These are phyloP conservation scores for Ananas comosus DNA, from an alignment of 176 grass and related monocot species.

Conservation along the genomic window DNA sequence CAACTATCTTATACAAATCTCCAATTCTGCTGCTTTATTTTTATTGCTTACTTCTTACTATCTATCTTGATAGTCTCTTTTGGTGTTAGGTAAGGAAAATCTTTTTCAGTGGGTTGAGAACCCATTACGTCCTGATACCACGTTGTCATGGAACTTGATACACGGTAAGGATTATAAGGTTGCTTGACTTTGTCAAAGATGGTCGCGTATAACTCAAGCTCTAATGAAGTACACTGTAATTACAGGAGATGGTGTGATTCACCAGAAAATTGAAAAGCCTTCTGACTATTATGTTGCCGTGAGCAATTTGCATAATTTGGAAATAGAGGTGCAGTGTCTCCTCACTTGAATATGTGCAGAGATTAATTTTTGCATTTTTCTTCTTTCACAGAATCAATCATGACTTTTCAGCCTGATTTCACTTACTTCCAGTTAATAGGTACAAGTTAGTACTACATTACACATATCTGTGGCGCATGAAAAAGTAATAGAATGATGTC, in stretches of 20 bases:
- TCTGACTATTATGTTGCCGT: slow-evolving; percentile 49
- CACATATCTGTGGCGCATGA: no score
- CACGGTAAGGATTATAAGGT: slow-evolving; percentile 24
- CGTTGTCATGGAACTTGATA: slow-evolving; percentile 37
- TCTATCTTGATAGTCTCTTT: neutral
- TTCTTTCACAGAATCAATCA: neutral
- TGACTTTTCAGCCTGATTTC: no score
- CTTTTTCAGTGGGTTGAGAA: slow-evolving; percentile 39
- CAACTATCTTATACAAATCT: neutral
- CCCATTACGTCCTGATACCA: slow-evolving; percentile 36
- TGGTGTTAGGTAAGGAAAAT: slow-evolving; percentile 33
- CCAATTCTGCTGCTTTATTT: neutral
- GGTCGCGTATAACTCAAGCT: neutral
- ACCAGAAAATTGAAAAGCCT: slow-evolving; percentile 24
- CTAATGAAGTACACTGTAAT: neutral
- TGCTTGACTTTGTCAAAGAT: neutral
- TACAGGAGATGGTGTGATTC: slow-evolving; percentile 44
- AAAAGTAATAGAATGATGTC: no score
- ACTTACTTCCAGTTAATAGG: no score
- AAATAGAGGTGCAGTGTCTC: slow-evolving; percentile 15
- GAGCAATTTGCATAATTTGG: slow-evolving; percentile 40
- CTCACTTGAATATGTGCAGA: neutral
- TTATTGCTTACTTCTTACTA: neutral
- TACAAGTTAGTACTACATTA: no score
- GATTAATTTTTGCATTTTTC: neutral